phyloP scores from a whole-genome alignment of 805 yeast genomes.

The Cephaloascus fragrans region DNA sequence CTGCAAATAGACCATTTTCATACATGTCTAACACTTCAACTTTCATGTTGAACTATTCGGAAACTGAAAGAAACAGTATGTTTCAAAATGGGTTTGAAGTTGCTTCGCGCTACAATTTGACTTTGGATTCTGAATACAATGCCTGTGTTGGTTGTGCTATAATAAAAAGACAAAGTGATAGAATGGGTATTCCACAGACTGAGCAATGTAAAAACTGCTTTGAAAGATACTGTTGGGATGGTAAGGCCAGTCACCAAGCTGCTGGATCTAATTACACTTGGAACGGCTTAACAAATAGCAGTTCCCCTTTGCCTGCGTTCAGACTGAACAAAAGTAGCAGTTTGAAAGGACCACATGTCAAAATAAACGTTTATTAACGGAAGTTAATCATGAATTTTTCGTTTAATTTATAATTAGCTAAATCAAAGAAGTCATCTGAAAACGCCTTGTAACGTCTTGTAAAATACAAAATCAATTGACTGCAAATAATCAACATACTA shows the following conservation, averaged over 20 bases:
- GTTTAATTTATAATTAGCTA: no score
- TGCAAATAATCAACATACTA: no score
- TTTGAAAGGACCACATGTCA: no score
- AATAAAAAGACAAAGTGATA: constrained; percentile 16
- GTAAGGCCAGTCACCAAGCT: constrained; percentile 3
- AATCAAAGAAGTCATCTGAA: no score
- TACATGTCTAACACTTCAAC: constrained; percentile 18
- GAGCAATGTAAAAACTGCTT: constrained; percentile 17
- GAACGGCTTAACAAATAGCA: constrained; percentile 14
- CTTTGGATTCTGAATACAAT: constrained; percentile 12
- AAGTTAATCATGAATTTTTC: no score
- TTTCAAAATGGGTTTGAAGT: constrained; percentile 18
- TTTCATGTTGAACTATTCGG: constrained; percentile 15
- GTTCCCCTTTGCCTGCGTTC: no score
- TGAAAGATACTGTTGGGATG: constrained; percentile 17
- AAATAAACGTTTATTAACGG: no score
- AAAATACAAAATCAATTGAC: no score
- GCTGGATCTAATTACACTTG: constrained; percentile 16
- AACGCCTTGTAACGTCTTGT: no score
- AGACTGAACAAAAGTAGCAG: no score
- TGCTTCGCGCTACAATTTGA: constrained; percentile 7
- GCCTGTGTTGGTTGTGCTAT: constrained; percentile 20
- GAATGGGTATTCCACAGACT: constrained; percentile 12
- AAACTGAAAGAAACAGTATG: constrained; percentile 13
- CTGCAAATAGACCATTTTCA: constrained; percentile 19